Evolutionary conservation across 495 filamentous ascomycete species (phyloP).

Genomic region (Tuber brumale): DNA sequence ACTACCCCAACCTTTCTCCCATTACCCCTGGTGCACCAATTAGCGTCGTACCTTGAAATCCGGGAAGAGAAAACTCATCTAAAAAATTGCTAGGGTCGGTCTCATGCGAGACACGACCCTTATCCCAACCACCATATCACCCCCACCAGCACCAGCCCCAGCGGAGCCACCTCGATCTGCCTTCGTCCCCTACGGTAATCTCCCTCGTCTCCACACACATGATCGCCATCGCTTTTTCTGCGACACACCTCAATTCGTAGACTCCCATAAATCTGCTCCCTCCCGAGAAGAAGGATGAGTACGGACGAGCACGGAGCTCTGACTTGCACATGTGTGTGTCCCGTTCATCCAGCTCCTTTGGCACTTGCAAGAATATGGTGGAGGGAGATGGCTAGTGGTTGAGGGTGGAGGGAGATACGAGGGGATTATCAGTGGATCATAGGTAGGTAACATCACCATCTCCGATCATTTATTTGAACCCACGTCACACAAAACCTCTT

Average conservation of each 20-base stretch:
- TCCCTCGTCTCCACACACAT: constrained; percentile 28
- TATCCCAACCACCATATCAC: constrained; percentile 4
- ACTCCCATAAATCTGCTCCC: constrained; percentile 5
- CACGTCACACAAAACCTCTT: constrained; percentile 18
- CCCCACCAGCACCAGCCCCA: constrained; percentile 35
- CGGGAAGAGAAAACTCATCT: constrained; percentile 30
- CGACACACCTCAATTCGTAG: constrained; percentile 3
- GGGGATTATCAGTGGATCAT: constrained; percentile 18
- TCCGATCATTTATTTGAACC: constrained; percentile 31
- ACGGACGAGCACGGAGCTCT: constrained; percentile 41
- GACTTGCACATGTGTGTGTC: constrained; percentile 32
- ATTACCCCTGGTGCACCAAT: constrained; percentile 22
- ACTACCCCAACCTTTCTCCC: not conserved
- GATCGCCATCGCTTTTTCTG: constrained; percentile 9
- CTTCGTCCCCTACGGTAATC: constrained; percentile 14
- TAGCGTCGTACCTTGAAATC: constrained; percentile 24
- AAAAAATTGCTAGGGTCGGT: constrained; percentile 35
- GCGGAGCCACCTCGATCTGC: constrained; percentile 29
- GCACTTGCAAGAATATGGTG: constrained; percentile 16
- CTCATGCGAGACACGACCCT: constrained; percentile 29
- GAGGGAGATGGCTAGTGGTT: constrained; percentile 14
- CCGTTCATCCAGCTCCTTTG: constrained; percentile 10
- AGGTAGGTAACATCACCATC: constrained; percentile 33
- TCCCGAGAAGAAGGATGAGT: constrained; percentile 8
- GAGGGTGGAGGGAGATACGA: constrained; percentile 18